Base-by-base conservation (phyloP, 2,329 filamentous ascomycete genomes). In the Emericellopsis cladophorae region DNA sequence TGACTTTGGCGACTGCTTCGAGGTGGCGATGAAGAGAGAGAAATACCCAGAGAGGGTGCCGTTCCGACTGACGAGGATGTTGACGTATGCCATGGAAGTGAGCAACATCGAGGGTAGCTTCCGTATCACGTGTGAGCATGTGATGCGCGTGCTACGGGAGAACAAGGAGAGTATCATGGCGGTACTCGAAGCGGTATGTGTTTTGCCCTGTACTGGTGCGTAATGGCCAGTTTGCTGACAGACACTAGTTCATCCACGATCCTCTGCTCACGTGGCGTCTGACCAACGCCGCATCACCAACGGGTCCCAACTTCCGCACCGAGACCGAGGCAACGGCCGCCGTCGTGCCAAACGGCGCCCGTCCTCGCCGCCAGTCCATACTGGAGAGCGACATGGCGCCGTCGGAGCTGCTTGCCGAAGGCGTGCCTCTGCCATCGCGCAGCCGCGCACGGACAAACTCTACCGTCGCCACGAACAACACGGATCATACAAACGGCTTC, bases 141-240 rank as follows among this genome's bases (percentile, higher is more conserved):
- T 95, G 39, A 99, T 99, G 92, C 79, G 92, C 45, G 89, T 99
- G 12, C 68, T 99, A 48, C 74, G 92, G 42, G 88, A 92, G 50
- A 98, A 98, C 63, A 98, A 98, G 64, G 92, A 98, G 66, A 95
- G 88, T 34, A 75, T 99, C 44, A 95, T 98, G 86, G 92, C 92
- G 24, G 92, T 99, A 16, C 68, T 98, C 42, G 92, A 99, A 74
- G 92, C 92, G 49, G 86, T 92, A 76, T 79, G 84, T 32, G 84
- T 32, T 37, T 35, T 31, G 7, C 6, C 22, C 11, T 4, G 5
- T 4, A 4, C 35, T 37, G 24, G 36, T 29, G 29, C 32, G 36
- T n/a, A 41, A 29, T 37, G 10, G 7, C 16, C 12, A 24, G 16
- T 15, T 6, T n/a, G 21, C 31, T 29, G 35, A 43, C 37, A 42